Percentiles rank a stretch among this genome's conserved stretches.
phyloP scores from a whole-genome alignment of 202 grass and related monocot genomes.

The Elaeis oleifera region DNA sequence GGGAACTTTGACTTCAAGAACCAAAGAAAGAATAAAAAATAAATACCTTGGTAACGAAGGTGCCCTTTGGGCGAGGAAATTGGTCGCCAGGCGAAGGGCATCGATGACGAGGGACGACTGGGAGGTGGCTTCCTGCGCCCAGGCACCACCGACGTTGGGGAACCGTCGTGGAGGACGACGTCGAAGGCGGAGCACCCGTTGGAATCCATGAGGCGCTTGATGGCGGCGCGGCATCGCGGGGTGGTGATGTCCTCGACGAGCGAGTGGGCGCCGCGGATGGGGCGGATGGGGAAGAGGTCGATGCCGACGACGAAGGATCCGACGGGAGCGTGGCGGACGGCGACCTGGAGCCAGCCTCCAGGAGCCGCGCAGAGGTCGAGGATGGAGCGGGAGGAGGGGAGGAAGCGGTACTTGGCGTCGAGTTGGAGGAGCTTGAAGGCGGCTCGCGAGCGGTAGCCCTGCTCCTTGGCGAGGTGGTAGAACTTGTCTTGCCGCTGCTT shows the following conservation, averaged over 20 bases:
- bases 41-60: conserved; percentile 76
- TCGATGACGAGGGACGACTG: conserved; percentile 83
- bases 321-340: conserved; percentile 63
- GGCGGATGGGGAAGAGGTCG: conserved; percentile 79
- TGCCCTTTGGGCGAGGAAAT: conserved; percentile 75
- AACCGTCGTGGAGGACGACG: conserved; percentile 82
- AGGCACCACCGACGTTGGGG: conserved; percentile 82
- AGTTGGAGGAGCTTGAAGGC: conserved; percentile 97
- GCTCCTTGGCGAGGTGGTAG: conserved; percentile 86
- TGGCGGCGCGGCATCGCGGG: conserved; percentile 60
- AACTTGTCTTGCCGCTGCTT: conserved; percentile 85
- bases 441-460: conserved; percentile 75
- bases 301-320: conserved; percentile 72
- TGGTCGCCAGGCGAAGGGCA: conserved; percentile 57
- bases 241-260: conserved; percentile 92
- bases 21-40: neutral
- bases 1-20: neutral
- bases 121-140: conserved; percentile 83
- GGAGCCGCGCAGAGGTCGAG: conserved; percentile 95
- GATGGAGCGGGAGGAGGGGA: conserved; percentile 63
- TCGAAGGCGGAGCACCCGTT: conserved; percentile 57
- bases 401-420: conserved; percentile 70
- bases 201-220: conserved; percentile 63
- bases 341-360: conserved; percentile 87
- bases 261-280: conserved; percentile 72